Percentiles rank a stretch among this genome's conserved stretches.
Evolutionary conservation across 2,329 filamentous ascomycete genomes (phyloP).

Genomic region (Trichoderma arundinaceum): DNA sequence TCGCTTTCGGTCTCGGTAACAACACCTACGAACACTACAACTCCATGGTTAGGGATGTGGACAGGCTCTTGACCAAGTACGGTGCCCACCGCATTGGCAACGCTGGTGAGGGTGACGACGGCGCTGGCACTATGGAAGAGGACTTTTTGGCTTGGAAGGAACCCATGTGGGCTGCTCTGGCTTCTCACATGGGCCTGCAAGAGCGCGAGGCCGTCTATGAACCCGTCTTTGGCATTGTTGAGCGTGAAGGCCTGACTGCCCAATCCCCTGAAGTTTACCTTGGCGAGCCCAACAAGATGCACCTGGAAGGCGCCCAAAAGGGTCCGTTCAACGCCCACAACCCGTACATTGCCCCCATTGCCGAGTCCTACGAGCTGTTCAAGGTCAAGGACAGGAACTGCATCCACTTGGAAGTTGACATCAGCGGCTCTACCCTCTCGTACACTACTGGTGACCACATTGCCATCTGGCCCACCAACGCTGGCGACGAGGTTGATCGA

Average conservation of each 20-base stretch:
- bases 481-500: conserved; percentile 88
- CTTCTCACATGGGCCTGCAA: conserved; percentile 83
- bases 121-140: conserved; percentile 99
- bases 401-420: conserved; percentile 92
- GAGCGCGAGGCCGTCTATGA: conserved; percentile 97
- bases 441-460: conserved; percentile 99
- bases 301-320: conserved; percentile 82
- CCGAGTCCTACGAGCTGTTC: conserved; percentile 90
- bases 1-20: conserved; percentile 95
- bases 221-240: conserved; percentile 82
- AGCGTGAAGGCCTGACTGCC: conserved; percentile 73
- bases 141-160: conserved; percentile 99
- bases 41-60: conserved; percentile 92
- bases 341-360: conserved; percentile 93
- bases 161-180: conserved; percentile 91
- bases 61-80: conserved; percentile 78
- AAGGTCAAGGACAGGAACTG: conserved; percentile 90
- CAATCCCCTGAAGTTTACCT: conserved; percentile 87
- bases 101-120: conserved; percentile 95
- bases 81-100: conserved; percentile 84
- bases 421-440: conserved; percentile 84
- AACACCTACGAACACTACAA: conserved; percentile 99
- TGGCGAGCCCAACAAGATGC: conserved; percentile 94
- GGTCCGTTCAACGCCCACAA: conserved; percentile 97
- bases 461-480: conserved; percentile 95